Percentiles rank a stretch among this genome's conserved stretches.
phyloP scores from a whole-genome alignment of 176 grass and related monocot genomes.

The Metroxylon sagu region DNA sequence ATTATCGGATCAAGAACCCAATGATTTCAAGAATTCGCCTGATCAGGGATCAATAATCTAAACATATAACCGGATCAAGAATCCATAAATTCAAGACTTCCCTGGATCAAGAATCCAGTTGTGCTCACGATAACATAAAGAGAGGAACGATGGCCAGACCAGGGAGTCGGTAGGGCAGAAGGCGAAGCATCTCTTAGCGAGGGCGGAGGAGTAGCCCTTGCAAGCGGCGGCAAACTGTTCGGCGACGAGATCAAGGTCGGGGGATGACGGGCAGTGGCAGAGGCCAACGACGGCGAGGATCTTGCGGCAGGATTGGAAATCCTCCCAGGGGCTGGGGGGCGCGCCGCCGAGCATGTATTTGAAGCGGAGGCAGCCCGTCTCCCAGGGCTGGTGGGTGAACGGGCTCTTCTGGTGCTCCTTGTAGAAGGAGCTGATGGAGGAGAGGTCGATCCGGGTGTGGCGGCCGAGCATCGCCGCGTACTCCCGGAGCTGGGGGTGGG shows the following conservation, averaged over 20 bases:
- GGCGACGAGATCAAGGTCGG: conserved; percentile 54
- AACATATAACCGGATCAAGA: too few species aligned
- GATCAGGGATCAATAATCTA: too few species aligned
- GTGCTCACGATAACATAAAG: background rate
- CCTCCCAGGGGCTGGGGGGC: conserved; percentile 85
- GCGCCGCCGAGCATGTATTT: conserved; percentile 80
- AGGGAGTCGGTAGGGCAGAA: conserved; percentile 85
- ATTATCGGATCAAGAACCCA: too few species aligned
- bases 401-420: conserved; percentile 97
- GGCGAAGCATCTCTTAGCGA: conserved; percentile 71
- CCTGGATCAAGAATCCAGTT: too few species aligned
- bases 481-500: conserved; percentile 51
- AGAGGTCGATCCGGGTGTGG: conserved; percentile 64
- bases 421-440: conserved; percentile 83
- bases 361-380: conserved; percentile 61
- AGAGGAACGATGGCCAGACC: conserved; percentile 23
- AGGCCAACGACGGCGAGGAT: conserved; percentile 85
- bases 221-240: conserved; percentile 47
- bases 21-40: too few species aligned
- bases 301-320: conserved; percentile 97
- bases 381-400: conserved; percentile 86
- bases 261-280: conserved; percentile 69
- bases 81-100: too few species aligned
- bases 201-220: conserved; percentile 51
- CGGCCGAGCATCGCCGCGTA: conserved; percentile 60